Conservation (phyloP, 2,329 filamentous ascomycete species). For the Nannizzia gypsea region DNA sequence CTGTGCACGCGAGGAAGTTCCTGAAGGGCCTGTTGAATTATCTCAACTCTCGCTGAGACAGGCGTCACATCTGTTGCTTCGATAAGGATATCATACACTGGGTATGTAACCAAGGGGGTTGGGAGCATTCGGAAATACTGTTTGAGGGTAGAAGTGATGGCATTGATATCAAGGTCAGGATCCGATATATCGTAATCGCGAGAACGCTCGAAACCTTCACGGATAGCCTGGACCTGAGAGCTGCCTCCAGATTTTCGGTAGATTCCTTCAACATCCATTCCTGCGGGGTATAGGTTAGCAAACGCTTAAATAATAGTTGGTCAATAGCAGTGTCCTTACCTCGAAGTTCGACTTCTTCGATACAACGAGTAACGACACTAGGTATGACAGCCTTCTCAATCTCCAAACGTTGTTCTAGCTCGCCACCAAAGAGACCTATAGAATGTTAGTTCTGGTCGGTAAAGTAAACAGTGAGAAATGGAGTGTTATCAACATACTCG, state of each 20-base stretch:
- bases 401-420: constrained; percentile 73
- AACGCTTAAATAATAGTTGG: background rate
- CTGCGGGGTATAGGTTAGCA: constrained; percentile 20
- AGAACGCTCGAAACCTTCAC: constrained; percentile 77
- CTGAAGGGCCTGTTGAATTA: constrained; percentile 61
- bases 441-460: constrained; percentile 9
- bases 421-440: constrained; percentile 69
- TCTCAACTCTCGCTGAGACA: constrained; percentile 54
- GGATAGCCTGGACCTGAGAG: constrained; percentile 78
- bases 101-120: constrained; percentile 77
- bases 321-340: constrained; percentile 36
- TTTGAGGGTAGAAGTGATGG: constrained; percentile 89
- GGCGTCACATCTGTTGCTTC: constrained; percentile 55
- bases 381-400: constrained; percentile 84
- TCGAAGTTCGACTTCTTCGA: constrained; percentile 88
- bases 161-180: constrained; percentile 85
- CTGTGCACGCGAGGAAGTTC: constrained; percentile 72
- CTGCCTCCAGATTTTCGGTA: constrained; percentile 95
- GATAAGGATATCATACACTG: constrained; percentile 79
- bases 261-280: constrained; percentile 92
- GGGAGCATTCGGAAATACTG: constrained; percentile 95
- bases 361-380: constrained; percentile 80
- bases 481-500: constrained; percentile 25
- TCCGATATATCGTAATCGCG: constrained; percentile 83
- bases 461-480: background rate